Conservation (phyloP, 352 stramenopile species). For the Halophytophthora batemanensis region DNA sequence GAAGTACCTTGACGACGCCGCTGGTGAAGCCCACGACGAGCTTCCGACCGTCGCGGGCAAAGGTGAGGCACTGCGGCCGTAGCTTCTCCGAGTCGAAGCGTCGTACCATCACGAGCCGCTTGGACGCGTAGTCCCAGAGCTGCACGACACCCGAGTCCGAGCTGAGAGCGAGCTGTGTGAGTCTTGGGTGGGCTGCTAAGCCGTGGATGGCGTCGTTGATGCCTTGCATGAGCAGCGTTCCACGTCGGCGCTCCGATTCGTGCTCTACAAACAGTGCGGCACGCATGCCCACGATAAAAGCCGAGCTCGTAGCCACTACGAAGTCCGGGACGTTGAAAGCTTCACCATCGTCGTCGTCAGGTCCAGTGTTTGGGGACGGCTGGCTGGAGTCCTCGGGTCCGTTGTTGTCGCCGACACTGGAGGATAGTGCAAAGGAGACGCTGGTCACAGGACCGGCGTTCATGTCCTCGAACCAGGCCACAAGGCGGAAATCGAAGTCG, state of each 20-base stretch:
- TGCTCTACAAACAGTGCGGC: conserved; percentile 82
- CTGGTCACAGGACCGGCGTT: conserved; percentile 86
- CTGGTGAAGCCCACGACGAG: conserved; percentile 87
- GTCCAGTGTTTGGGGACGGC: conserved; percentile 1
- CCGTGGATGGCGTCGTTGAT: conserved; percentile 86
- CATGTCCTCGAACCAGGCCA: conserved; percentile 94
- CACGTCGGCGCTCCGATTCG: conserved; percentile 76
- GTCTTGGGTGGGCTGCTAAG: conserved; percentile 72
- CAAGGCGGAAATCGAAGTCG: conserved; percentile 91
- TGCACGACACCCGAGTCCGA: conserved; percentile 85
- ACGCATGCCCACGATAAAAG: conserved; percentile 87
- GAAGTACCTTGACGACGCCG: conserved; percentile 83
- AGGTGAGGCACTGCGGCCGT: conserved; percentile 77
- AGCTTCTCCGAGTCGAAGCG: conserved; percentile 64
- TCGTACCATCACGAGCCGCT: conserved; percentile 81
- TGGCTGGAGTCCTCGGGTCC: background rate
- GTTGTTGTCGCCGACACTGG: conserved; percentile 16
- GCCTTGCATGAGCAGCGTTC: conserved; percentile 90
- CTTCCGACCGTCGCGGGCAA: conserved; percentile 70
- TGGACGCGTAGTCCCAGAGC: conserved; percentile 88
- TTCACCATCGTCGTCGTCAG: conserved; percentile 32
- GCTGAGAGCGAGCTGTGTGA: conserved; percentile 73
- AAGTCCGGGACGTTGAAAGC: conserved; percentile 87
- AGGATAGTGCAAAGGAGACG: conserved; percentile 74
- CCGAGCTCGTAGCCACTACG: conserved; percentile 82